A percentile compares a stretch with the other conserved stretches of the same genome.
Evolutionary conservation across 2,329 filamentous ascomycete genomes (phyloP).

Genomic region (Venturia pyrina): DNA sequence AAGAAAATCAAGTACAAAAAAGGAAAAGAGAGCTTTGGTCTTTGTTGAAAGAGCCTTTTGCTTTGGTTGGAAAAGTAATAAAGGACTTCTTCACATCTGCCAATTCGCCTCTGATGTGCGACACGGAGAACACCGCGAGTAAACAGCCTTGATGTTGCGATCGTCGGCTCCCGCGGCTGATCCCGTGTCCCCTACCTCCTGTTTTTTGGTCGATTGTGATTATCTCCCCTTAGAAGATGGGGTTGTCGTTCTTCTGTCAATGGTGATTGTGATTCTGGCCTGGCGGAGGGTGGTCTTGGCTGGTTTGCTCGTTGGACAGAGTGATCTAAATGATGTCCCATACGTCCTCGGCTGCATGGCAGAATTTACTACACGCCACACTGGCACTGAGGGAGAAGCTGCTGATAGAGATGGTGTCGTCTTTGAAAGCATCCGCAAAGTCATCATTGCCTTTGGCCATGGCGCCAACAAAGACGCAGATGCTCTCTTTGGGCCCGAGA

Average conservation of each 20-base stretch:
- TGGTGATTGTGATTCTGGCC: background rate
- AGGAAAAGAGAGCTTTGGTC: conserved; percentile 5
- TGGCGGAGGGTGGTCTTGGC: background rate
- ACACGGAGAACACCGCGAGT: conserved; percentile 9
- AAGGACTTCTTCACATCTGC: conserved; percentile 10
- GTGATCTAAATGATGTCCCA: conserved; percentile 76
- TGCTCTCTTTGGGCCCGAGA: conserved; percentile 74
- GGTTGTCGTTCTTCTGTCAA: background rate
- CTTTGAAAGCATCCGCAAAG: conserved; percentile 88
- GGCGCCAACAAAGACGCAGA: conserved; percentile 94
- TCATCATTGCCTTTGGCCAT: conserved; percentile 97
- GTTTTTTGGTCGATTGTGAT: conserved; percentile 1
- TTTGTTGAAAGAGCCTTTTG: conserved; percentile 13
- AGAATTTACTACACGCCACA: conserved; percentile 99
- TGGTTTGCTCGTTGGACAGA: background rate
- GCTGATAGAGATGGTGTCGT: conserved; percentile 97
- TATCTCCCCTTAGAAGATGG: background rate
- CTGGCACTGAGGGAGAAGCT: conserved; percentile 96
- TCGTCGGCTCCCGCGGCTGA: conserved; percentile 1
- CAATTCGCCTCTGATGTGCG: background rate
- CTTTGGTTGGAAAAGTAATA: conserved; percentile 12
- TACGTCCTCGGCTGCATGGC: conserved; percentile 91
- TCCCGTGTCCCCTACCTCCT: conserved; percentile 9
- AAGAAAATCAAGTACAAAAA: background rate
- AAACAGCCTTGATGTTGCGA: conserved; percentile 12